phyloP scores from a whole-genome alignment of 1,284 basidiomycete genomes.

The Papiliotrema fonsecae region DNA sequence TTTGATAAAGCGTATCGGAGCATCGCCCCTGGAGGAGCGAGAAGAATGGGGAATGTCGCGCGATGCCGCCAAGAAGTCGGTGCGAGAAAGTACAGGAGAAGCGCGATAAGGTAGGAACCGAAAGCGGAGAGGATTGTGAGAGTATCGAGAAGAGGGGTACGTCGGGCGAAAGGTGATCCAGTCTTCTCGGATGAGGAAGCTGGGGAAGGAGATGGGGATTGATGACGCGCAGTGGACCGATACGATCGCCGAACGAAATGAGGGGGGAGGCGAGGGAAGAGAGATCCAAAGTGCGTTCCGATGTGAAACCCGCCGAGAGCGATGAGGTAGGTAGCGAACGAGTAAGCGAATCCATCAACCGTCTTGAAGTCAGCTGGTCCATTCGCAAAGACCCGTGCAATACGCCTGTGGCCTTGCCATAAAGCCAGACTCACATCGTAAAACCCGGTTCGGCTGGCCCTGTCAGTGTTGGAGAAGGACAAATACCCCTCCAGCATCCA shows the following conservation, averaged over 20 bases:
- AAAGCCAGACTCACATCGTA: slow-evolving; percentile 60
- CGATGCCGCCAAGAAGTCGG: slow-evolving; percentile 66
- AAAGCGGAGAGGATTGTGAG: slow-evolving; percentile 39
- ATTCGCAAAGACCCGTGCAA: too few species aligned
- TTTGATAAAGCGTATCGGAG: slow-evolving; percentile 73
- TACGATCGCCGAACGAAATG: too few species aligned
- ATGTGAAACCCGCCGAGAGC: slow-evolving; percentile 51
- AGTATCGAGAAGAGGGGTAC: slow-evolving; percentile 31
- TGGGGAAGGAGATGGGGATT: too few species aligned
- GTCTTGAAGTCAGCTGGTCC: too few species aligned
- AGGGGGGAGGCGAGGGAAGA: slow-evolving; percentile 60
- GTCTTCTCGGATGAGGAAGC: too few species aligned
- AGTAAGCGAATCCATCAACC: slow-evolving; percentile 78
- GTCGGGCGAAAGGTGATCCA: too few species aligned
- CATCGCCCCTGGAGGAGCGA: slow-evolving; percentile 83
- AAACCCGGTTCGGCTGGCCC: slow-evolving; percentile 62
- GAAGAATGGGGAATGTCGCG: slow-evolving; percentile 81
- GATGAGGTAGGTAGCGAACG: slow-evolving; percentile 70
- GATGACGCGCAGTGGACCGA: too few species aligned
- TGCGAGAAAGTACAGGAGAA: slow-evolving; percentile 72
- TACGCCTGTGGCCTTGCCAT: slow-evolving; percentile 67
- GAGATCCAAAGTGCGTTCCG: slow-evolving; percentile 30
- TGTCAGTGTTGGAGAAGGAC: slow-evolving; percentile 71
- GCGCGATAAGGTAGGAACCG: slow-evolving; percentile 51
- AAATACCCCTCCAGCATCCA: slow-evolving; percentile 89